These are phyloP conservation scores for Teunomyces gatunensis DNA, from an alignment of 805 yeast genomes.

Conservation along the genomic window DNA sequence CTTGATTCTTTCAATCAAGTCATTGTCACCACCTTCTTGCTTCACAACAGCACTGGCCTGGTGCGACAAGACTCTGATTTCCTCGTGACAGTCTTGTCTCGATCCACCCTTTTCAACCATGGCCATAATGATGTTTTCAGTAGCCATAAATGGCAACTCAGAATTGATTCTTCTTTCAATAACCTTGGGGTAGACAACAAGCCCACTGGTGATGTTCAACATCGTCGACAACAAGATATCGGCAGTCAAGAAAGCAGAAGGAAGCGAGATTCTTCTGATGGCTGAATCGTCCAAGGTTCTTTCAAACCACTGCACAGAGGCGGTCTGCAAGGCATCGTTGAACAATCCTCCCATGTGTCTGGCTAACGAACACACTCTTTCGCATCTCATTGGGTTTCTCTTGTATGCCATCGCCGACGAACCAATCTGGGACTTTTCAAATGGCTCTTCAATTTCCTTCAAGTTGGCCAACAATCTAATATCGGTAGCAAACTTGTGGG, in stretches of 20 bases:
- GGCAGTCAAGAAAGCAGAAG: constrained; percentile 94
- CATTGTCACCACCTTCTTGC: constrained; percentile 98
- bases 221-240: constrained; percentile 89
- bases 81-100: constrained; percentile 98
- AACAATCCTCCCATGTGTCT: constrained; percentile 91
- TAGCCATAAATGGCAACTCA: constrained; percentile 99
- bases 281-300: constrained; percentile 98
- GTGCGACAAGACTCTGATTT: constrained; percentile 93
- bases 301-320: constrained; percentile 99
- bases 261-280: constrained; percentile 93
- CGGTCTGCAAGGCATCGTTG: constrained; percentile 93
- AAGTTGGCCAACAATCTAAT: constrained; percentile 92
- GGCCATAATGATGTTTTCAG: constrained; percentile 98
- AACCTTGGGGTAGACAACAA: constrained; percentile 98
- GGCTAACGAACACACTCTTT: constrained; percentile 96
- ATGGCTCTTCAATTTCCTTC: constrained; percentile 97
- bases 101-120: constrained; percentile 98
- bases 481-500: constrained; percentile 98
- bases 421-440: constrained; percentile 97
- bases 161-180: constrained; percentile 93
- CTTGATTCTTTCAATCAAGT: constrained; percentile 83
- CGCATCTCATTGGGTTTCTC: constrained; percentile 99
- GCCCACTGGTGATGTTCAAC: constrained; percentile 88
- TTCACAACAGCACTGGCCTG: constrained; percentile 97
- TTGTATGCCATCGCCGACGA: constrained; percentile 99